phyloP scores from a whole-genome alignment of 106 monocot species.

The Dendrobium nobile region DNA sequence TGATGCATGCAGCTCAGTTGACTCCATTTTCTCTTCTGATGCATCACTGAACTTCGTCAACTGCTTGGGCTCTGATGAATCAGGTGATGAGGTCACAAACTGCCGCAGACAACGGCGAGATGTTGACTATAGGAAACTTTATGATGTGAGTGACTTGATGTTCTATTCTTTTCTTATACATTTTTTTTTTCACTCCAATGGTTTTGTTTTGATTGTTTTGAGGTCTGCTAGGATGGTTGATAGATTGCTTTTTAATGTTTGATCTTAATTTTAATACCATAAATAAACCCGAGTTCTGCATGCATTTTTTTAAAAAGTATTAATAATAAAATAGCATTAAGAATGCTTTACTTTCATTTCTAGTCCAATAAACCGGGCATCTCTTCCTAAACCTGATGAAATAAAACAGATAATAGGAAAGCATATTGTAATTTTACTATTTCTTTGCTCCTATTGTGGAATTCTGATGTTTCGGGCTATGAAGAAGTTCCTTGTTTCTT shows the following conservation, averaged over 20 bases:
- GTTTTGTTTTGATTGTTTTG: constrained; percentile 6
- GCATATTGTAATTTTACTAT: neutral
- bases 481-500: neutral
- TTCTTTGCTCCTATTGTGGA: too few relatives aligned
- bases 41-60: constrained; percentile 23
- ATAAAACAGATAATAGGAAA: neutral
- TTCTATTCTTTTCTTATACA: neutral
- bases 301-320: too few relatives aligned
- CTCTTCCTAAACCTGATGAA: neutral
- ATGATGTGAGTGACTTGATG: constrained; percentile 59
- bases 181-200: neutral
- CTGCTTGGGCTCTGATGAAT: constrained; percentile 30
- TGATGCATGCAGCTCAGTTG: constrained; percentile 33
- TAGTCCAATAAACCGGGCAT: neutral
- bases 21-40: constrained; percentile 30
- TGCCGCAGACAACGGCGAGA: constrained; percentile 44
- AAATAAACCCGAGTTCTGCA: too few relatives aligned
- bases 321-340: too few relatives aligned
- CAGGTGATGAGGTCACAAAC: constrained; percentile 31
- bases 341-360: too few relatives aligned
- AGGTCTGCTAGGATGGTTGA: neutral
- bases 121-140: constrained; percentile 83
- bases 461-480: too few relatives aligned
- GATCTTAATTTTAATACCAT: too few relatives aligned
- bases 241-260: too few relatives aligned